Evolutionary conservation across 164 flowering plant genomes (phyloP).

Genomic region (Vitis amurensis): DNA sequence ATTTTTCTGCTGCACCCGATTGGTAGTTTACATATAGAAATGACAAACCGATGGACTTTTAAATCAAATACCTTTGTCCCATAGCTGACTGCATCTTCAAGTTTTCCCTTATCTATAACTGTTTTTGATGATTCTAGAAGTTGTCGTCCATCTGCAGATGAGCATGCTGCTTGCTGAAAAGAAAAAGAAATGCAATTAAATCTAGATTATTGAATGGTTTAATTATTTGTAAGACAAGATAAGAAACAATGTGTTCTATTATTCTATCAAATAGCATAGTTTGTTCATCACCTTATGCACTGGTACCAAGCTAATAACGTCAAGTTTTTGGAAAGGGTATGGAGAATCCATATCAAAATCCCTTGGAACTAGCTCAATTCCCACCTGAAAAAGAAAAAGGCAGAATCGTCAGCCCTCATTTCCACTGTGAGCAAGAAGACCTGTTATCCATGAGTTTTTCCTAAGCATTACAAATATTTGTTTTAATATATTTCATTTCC

Average conservation of each 20-base stretch:
- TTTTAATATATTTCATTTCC: too few species aligned
- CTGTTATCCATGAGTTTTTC: not conserved
- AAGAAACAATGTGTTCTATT: not conserved
- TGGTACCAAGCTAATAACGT: slow-evolving; percentile 83
- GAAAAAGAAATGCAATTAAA: slow-evolving; percentile 12
- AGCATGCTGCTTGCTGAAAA: slow-evolving; percentile 97
- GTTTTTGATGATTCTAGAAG: slow-evolving; percentile 96
- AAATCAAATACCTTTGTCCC: slow-evolving; percentile 85
- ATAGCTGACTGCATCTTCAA: slow-evolving; percentile 96
- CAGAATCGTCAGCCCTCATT: not conserved
- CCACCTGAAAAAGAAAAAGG: slow-evolving; percentile 53
- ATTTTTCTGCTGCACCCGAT: not conserved
- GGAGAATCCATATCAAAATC: slow-evolving; percentile 94
- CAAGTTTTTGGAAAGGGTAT: slow-evolving; percentile 70
- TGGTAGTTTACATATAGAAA: not conserved
- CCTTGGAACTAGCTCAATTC: slow-evolving; percentile 90
- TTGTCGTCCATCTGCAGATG: slow-evolving; percentile 98
- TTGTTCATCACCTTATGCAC: slow-evolving; percentile 79
- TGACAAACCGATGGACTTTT: not conserved
- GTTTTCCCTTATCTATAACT: slow-evolving; percentile 97
- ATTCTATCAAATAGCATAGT: slow-evolving; percentile 6
- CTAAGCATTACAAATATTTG: not conserved
- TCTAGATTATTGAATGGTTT: not conserved
- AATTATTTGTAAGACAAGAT: not conserved
- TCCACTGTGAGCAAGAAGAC: not conserved